These are phyloP conservation scores for Lactarius akahatsu DNA, from an alignment of 768 basidiomycete species.

Conservation along the genomic window DNA sequence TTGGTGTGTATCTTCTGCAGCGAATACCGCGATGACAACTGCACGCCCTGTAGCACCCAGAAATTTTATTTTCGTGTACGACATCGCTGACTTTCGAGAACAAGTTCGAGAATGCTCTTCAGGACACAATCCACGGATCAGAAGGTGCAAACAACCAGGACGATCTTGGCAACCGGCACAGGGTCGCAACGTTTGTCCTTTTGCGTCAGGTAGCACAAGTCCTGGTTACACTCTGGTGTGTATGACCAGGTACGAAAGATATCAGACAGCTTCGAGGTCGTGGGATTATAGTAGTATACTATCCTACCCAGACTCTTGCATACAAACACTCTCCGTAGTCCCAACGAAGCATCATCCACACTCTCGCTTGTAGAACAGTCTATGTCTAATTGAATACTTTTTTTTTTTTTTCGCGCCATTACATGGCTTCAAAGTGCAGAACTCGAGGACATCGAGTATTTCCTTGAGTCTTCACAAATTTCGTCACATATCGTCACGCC, in stretches of 20 bases:
- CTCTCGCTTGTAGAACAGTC: not conserved
- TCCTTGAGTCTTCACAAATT: not conserved
- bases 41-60: not conserved
- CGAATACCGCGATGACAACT: not conserved
- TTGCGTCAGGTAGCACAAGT: constrained; percentile 80
- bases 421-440: not conserved
- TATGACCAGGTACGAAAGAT: not conserved
- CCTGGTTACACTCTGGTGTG: constrained; percentile 55
- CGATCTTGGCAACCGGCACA: constrained; percentile 64
- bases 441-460: not conserved
- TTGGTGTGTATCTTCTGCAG: not conserved
- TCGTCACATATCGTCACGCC: not conserved
- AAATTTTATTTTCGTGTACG: constrained; percentile 35
- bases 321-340: not conserved
- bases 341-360: not conserved
- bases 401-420: not conserved
- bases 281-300: constrained; percentile 1
- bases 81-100: constrained; percentile 65
- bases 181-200: constrained; percentile 69
- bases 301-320: not conserved
- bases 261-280: not conserved
- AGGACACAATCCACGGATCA: constrained; percentile 59
- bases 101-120: constrained; percentile 73
- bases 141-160: constrained; percentile 81
- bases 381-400: not conserved